Evolutionary conservation across 495 filamentous ascomycete genomes (phyloP).

Genomic region (Penicillium waksmanii): DNA sequence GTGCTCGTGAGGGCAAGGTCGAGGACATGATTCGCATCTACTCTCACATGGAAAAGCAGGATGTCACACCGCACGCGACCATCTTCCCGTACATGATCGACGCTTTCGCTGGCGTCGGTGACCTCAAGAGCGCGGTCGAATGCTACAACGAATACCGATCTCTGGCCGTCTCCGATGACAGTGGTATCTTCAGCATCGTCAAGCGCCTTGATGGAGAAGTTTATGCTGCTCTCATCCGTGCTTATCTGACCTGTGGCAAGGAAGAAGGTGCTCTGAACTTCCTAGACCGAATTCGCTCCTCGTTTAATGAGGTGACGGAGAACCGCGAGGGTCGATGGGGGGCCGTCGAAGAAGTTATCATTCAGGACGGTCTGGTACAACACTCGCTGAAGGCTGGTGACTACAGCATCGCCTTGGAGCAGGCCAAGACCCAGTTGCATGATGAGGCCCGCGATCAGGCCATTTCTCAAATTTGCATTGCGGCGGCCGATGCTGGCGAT

Average conservation of each 20-base stretch:
- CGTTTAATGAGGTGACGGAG: constrained; percentile 60
- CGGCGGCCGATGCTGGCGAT: constrained; percentile 80
- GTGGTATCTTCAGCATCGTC: constrained; percentile 68
- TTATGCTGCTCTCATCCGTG: constrained; percentile 85
- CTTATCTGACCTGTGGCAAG: constrained; percentile 80
- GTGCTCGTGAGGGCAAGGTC: constrained; percentile 74
- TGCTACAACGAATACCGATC: constrained; percentile 92
- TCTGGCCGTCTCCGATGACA: constrained; percentile 79
- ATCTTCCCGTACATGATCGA: constrained; percentile 93
- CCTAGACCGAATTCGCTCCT: constrained; percentile 71
- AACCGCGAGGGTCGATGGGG: constrained; percentile 52
- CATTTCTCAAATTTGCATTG: constrained; percentile 61
- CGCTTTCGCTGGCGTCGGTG: constrained; percentile 78
- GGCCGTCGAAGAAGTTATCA: constrained; percentile 69
- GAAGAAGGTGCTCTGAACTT: constrained; percentile 79
- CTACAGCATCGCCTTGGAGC: constrained; percentile 66
- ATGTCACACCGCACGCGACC: constrained; percentile 70
- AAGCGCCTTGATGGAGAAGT: constrained; percentile 79
- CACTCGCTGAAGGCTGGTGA: constrained; percentile 65
- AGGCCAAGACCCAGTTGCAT: constrained; percentile 58
- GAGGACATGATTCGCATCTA: constrained; percentile 89
- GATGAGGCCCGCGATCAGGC: constrained; percentile 54
- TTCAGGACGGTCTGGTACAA: constrained; percentile 74
- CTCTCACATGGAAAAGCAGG: constrained; percentile 81
- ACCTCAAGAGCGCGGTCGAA: constrained; percentile 87